Conservation (phyloP, 441 rosid genomes). For the Arabidopsis hybrid region DNA sequence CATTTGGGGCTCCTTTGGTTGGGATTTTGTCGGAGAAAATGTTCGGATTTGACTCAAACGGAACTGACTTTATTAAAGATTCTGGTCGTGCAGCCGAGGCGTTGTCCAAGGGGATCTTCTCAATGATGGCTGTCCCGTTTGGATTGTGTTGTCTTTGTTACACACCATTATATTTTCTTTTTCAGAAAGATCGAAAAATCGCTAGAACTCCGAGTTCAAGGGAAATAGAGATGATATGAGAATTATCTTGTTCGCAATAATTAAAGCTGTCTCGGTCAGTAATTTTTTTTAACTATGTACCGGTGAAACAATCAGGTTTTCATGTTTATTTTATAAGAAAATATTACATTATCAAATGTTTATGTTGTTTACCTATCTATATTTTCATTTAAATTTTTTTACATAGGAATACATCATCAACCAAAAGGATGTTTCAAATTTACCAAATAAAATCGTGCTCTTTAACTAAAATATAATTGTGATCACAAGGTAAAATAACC, state of each 20-base stretch:
- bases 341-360: not conserved
- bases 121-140: slow-evolving; percentile 90
- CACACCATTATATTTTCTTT: slow-evolving; percentile 73
- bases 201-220: slow-evolving; percentile 54
- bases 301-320: not conserved
- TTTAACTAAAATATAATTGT: too few relatives aligned
- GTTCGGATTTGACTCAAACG: slow-evolving; percentile 78
- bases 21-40: slow-evolving; percentile 85
- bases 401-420: too few relatives aligned
- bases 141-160: slow-evolving; percentile 83
- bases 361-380: not conserved
- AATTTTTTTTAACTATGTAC: not conserved
- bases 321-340: not conserved
- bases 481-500: too few relatives aligned
- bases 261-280: not conserved
- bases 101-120: slow-evolving; percentile 78
- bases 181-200: slow-evolving; percentile 69
- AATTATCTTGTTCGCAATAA: not conserved
- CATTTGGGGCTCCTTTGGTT: slow-evolving; percentile 91
- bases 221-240: slow-evolving; percentile 60
- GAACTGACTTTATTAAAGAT: slow-evolving; percentile 66
- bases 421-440: too few relatives aligned
- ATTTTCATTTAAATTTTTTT: not conserved
- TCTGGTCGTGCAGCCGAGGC: slow-evolving; percentile 68
- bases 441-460: too few relatives aligned